phyloP scores from a whole-genome alignment of 1,284 basidiomycete species.

The Microbotryum intermedium region DNA sequence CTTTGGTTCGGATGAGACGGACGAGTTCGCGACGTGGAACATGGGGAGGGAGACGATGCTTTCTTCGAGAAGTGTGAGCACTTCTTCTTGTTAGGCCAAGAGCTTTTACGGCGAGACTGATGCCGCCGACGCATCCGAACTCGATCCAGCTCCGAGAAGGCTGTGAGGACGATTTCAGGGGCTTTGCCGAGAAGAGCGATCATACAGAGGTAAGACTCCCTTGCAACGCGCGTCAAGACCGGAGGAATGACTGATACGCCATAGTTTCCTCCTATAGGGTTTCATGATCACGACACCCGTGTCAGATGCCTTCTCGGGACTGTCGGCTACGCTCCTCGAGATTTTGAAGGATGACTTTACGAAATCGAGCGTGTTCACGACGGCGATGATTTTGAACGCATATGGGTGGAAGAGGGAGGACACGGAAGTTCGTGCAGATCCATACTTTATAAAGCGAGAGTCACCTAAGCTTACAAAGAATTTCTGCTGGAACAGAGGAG shows the following conservation, averaged over 20 bases:
- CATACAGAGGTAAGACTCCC: conserved; percentile 16
- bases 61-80: not conserved
- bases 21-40: conserved; percentile 27
- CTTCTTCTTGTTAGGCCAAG: not conserved
- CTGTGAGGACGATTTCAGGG: conserved; percentile 21
- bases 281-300: conserved; percentile 15
- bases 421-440: conserved; percentile 4
- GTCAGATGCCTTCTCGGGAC: conserved; percentile 19
- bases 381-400: conserved; percentile 11
- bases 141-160: conserved; percentile 8
- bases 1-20: conserved; percentile 20
- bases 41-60: conserved; percentile 15
- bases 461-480: conserved; percentile 1
- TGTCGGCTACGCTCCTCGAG: conserved; percentile 19
- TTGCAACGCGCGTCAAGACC: not conserved
- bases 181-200: conserved; percentile 19
- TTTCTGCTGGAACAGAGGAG: not conserved
- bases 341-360: conserved; percentile 22
- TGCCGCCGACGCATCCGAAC: no score
- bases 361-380: conserved; percentile 15
- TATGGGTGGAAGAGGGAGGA: conserved; percentile 14
- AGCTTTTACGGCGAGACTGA: not conserved
- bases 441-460: not conserved
- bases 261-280: conserved; percentile 10
- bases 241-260: no score